Evolutionary conservation across 768 basidiomycete genomes (phyloP).

Genomic region (Tylopilus felleus): DNA sequence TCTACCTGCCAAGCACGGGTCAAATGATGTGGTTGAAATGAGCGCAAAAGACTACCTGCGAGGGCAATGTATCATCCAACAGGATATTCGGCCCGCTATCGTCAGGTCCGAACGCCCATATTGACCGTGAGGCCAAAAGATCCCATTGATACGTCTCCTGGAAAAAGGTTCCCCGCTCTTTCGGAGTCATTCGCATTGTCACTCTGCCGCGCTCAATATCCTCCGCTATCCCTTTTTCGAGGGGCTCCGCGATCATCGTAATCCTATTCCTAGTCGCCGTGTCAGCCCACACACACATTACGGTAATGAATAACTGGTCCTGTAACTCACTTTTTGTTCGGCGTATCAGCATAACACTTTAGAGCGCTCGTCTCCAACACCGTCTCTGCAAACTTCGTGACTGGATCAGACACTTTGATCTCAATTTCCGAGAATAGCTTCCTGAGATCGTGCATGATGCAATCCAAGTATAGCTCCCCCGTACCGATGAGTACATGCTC

Average conservation of each 20-base stretch:
- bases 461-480: constrained; percentile 95
- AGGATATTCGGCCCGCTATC: constrained; percentile 92
- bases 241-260: constrained; percentile 98
- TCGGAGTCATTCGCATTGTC: constrained; percentile 91
- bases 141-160: constrained; percentile 99
- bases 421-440: constrained; percentile 95
- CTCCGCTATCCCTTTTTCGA: constrained; percentile 93
- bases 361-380: constrained; percentile 96
- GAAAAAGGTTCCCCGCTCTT: constrained; percentile 94
- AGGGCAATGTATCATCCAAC: constrained; percentile 93
- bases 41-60: constrained; percentile 53
- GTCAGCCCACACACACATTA: constrained; percentile 13
- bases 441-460: constrained; percentile 93
- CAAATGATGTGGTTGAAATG: neutral
- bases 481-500: constrained; percentile 97
- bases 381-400: constrained; percentile 97
- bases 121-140: constrained; percentile 91
- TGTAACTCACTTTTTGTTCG: constrained; percentile 87
- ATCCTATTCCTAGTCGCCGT: constrained; percentile 75
- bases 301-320: neutral
- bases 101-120: constrained; percentile 99
- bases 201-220: constrained; percentile 94
- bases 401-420: constrained; percentile 99
- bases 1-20: constrained; percentile 57
- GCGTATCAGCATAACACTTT: constrained; percentile 99